These are phyloP conservation scores for Sinapis alba DNA, from an alignment of 441 rosid genomes.

Conservation along the genomic window DNA sequence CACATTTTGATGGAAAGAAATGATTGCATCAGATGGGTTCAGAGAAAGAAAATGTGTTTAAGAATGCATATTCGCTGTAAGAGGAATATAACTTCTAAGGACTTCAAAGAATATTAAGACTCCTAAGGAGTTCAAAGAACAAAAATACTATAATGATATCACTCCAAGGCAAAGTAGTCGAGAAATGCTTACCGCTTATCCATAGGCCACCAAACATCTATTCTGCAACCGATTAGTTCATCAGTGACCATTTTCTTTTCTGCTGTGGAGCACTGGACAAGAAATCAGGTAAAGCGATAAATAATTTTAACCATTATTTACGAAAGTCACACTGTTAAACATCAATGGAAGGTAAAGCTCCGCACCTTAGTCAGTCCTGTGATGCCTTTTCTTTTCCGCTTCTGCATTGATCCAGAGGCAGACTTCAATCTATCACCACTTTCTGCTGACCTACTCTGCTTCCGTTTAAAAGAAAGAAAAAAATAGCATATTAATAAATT, in stretches of 20 bases:
- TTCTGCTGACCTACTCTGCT: constrained; percentile 45
- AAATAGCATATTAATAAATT: constrained; percentile 18
- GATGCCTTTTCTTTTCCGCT: constrained; percentile 74
- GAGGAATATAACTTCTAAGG: neutral
- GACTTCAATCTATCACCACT: constrained; percentile 53
- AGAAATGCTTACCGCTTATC: constrained; percentile 81
- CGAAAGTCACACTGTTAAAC: constrained; percentile 27
- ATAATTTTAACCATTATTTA: constrained; percentile 1
- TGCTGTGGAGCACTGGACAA: constrained; percentile 68
- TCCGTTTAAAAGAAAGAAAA: constrained; percentile 35
- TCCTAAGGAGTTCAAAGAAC: neutral
- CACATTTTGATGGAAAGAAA: neutral
- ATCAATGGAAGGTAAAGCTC: constrained; percentile 16
- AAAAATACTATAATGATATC: neutral
- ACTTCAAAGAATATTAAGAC: neutral
- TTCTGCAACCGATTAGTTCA: constrained; percentile 82
- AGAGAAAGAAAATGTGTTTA: constrained; percentile 6
- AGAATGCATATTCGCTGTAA: constrained; percentile 14
- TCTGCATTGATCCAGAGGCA: constrained; percentile 67
- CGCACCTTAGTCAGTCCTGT: constrained; percentile 80
- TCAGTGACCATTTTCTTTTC: constrained; percentile 57
- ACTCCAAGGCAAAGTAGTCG: neutral
- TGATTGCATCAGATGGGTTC: constrained; percentile 17
- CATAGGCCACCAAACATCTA: constrained; percentile 99
- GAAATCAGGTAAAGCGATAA: constrained; percentile 36